Percentiles rank a stretch among this genome's conserved stretches.
Evolutionary conservation across 2,329 filamentous ascomycete genomes (phyloP).

Genomic region (Scedosporium dehoogii): DNA sequence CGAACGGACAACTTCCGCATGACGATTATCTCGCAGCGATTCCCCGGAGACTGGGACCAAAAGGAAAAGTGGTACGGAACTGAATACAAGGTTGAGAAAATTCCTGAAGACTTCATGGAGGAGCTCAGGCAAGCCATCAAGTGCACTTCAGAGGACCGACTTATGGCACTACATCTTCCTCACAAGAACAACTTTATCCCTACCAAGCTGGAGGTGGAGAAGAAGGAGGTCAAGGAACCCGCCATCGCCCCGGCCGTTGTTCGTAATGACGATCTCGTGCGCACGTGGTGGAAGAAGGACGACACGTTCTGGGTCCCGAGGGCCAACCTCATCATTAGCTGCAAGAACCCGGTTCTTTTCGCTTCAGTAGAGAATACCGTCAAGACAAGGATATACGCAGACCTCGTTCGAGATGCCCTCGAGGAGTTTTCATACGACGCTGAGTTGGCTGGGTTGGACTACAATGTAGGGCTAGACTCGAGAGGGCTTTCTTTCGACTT

Average conservation of each 20-base stretch:
- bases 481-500: constrained; percentile 70
- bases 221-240: constrained; percentile 75
- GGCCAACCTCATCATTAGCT: constrained; percentile 72
- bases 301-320: constrained; percentile 98
- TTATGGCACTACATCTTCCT: constrained; percentile 70
- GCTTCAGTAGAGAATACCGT: constrained; percentile 69
- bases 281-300: constrained; percentile 97
- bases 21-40: constrained; percentile 71
- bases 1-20: constrained; percentile 85
- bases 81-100: constrained; percentile 75
- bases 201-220: constrained; percentile 85
- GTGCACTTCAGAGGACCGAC: constrained; percentile 46
- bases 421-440: constrained; percentile 95
- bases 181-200: constrained; percentile 95
- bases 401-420: constrained; percentile 78
- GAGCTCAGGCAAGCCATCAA: constrained; percentile 58
- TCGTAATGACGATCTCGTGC: constrained; percentile 68
- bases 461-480: constrained; percentile 63
- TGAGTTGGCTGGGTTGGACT: constrained; percentile 80
- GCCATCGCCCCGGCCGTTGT: constrained; percentile 68
- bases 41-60: constrained; percentile 73
- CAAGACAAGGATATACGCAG: constrained; percentile 70
- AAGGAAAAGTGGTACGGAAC: constrained; percentile 98
- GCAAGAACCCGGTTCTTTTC: constrained; percentile 70
- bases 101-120: constrained; percentile 64